Conservation (phyloP, 257 asterid species). For the Ajuga chamaepitys region DNA sequence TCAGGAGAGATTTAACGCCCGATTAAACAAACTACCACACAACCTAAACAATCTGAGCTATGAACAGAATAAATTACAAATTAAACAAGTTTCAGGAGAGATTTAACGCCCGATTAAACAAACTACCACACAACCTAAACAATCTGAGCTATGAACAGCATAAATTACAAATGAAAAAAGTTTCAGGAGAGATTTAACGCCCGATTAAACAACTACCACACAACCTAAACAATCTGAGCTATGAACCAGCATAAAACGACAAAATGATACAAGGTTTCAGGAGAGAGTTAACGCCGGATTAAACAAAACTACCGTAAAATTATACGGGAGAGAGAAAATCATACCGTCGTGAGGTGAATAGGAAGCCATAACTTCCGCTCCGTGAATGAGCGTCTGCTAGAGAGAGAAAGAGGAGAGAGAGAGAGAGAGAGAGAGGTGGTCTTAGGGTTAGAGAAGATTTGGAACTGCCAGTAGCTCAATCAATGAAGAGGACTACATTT, state of each 20-base stretch:
- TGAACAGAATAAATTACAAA: background rate
- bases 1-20: background rate
- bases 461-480: background rate
- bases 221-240: too few relatives aligned
- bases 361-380: conserved; percentile 51
- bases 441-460: background rate
- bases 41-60: too few relatives aligned
- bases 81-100: background rate
- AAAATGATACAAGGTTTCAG: too few relatives aligned
- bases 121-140: background rate
- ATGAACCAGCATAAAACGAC: too few relatives aligned
- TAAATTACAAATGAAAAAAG: background rate
- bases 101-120: background rate
- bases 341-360: conserved; percentile 67
- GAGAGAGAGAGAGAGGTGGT: background rate
- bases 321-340: background rate
- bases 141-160: too few relatives aligned
- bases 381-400: background rate
- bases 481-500: conserved; percentile 1
- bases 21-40: background rate
- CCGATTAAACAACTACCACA: too few relatives aligned
- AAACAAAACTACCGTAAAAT: background rate
- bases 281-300: background rate
- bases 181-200: too few relatives aligned
- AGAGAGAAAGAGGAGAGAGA: background rate